phyloP scores from a whole-genome alignment of 192 early-diverging fungal species.

The Coemansia sp. region DNA sequence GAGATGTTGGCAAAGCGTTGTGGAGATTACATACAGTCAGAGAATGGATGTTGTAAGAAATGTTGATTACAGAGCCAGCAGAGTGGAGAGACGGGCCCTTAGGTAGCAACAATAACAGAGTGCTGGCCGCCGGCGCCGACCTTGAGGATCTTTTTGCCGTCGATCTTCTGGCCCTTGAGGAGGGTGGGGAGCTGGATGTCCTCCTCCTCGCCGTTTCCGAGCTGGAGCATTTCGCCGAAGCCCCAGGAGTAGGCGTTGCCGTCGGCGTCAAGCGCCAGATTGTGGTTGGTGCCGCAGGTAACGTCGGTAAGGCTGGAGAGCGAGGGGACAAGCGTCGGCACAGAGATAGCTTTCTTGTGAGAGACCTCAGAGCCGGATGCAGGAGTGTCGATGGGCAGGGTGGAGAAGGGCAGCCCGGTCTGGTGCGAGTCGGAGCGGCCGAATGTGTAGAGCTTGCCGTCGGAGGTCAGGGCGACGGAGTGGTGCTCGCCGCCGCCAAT shows the following conservation, averaged over 20 bases:
- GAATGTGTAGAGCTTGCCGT: constrained; percentile 77
- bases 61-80: not conserved
- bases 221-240: constrained; percentile 81
- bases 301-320: constrained; percentile 54
- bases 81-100: not conserved
- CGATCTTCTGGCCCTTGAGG: constrained; percentile 67
- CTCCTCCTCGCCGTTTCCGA: constrained; percentile 75
- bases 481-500: constrained; percentile 89
- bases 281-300: constrained; percentile 64
- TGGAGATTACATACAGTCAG: no score
- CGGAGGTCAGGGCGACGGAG: constrained; percentile 69
- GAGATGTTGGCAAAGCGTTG: no score
- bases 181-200: constrained; percentile 68
- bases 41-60: no score
- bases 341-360: constrained; percentile 61
- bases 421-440: constrained; percentile 84
- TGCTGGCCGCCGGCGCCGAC: constrained; percentile 82
- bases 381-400: constrained; percentile 29
- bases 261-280: constrained; percentile 57
- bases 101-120: constrained; percentile 38
- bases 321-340: constrained; percentile 57
- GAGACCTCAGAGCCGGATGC: constrained; percentile 18
- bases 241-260: constrained; percentile 84
- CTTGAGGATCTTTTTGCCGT: constrained; percentile 61
- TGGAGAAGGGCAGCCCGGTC: constrained; percentile 64